Evolutionary conservation across 176 grass and related monocot species (phyloP), one percentile per base, ranked within the genome.

Genomic region (Paspalum notatum): DNA sequence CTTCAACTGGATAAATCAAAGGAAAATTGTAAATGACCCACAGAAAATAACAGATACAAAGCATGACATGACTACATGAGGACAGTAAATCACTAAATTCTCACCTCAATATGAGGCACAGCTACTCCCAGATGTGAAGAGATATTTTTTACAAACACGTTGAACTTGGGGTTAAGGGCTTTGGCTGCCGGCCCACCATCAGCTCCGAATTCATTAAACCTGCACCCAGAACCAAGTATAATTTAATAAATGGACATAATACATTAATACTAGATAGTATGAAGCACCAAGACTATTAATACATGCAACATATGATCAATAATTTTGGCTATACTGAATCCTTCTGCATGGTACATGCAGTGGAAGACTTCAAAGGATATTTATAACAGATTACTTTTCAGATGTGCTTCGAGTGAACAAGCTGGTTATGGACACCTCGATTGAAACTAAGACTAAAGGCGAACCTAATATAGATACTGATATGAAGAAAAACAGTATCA

Each of bases 111-210:
- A 71, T 83, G 89, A 14, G 94, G 94, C 76, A 90, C 85, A 21
- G 40, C 79, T 21, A 94, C 85, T 68, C 94, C 95, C 21, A 94
- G 50, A 83, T 83, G 78, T 37, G 86, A 77, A 56, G 71, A 85
- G 16, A 90, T 79, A 58, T 94, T 85, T 69, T 94, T 94, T 6
- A 81, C 82, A 60, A 94, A 92, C 12, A 87, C 66, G 4, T 43
- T 93, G 55, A 81, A 91, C 51, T 98, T 98, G 42, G 95, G 95
- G 70, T 55, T 56, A 42, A 98, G 73, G 49, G 88, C 92, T 83
- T 91, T 98, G 8, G 92, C 88, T 44, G 92, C 95, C 60, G 95
- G 89, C 43, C 95, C 95, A 71, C 95, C 95, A 94, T 97, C 81
- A 61, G 42, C 40, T 65, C 88, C 91, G 24, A 91, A 97, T 97